A percentile compares a stretch with the other conserved stretches of the same genome.
Conservation (phyloP, 2,329 filamentous ascomycete species). For the Drechslera avenae region DNA sequence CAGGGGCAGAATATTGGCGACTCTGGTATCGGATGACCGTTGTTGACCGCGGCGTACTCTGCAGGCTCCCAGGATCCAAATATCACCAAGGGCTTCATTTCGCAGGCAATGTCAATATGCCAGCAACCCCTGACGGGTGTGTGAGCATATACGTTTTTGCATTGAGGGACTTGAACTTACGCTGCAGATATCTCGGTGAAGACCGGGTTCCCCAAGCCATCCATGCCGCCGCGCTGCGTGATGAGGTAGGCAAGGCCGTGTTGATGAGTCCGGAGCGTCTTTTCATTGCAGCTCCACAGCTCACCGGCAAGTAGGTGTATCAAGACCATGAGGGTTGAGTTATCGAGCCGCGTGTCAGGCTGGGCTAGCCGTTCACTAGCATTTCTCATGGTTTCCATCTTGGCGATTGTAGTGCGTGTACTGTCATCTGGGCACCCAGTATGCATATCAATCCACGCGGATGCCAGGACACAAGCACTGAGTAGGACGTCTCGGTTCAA, state of each 20-base stretch:
- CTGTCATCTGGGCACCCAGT: slow-evolving; percentile 30
- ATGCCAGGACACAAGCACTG: slow-evolving; percentile 30
- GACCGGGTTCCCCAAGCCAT: slow-evolving; percentile 15
- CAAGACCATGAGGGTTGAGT: slow-evolving; percentile 38
- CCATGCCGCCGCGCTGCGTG: slow-evolving; percentile 30
- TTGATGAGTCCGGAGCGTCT: slow-evolving; percentile 30
- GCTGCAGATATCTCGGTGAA: slow-evolving; percentile 28
- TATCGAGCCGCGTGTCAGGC: slow-evolving; percentile 16
- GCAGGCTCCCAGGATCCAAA: slow-evolving; percentile 23
- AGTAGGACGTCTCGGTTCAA: slow-evolving; percentile 35
- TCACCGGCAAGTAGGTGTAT: slow-evolving; percentile 39
- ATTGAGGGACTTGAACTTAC: slow-evolving; percentile 19
- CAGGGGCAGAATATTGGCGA: slow-evolving; percentile 43
- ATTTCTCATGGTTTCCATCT: slow-evolving; percentile 33
- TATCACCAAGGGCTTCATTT: slow-evolving; percentile 23
- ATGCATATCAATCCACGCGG: slow-evolving; percentile 40
- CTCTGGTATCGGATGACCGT: slow-evolving; percentile 30
- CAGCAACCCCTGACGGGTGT: slow-evolving; percentile 21
- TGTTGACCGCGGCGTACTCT: not conserved
- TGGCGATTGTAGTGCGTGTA: slow-evolving; percentile 30
- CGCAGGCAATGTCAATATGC: slow-evolving; percentile 38
- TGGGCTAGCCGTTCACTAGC: slow-evolving; percentile 30
- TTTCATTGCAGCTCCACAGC: slow-evolving; percentile 40
- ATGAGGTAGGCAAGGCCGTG: slow-evolving; percentile 32
- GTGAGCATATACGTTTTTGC: slow-evolving; percentile 7